Conservation (phyloP, 2,329 filamentous ascomycete genomes). For the Claviceps sorghi region DNA sequence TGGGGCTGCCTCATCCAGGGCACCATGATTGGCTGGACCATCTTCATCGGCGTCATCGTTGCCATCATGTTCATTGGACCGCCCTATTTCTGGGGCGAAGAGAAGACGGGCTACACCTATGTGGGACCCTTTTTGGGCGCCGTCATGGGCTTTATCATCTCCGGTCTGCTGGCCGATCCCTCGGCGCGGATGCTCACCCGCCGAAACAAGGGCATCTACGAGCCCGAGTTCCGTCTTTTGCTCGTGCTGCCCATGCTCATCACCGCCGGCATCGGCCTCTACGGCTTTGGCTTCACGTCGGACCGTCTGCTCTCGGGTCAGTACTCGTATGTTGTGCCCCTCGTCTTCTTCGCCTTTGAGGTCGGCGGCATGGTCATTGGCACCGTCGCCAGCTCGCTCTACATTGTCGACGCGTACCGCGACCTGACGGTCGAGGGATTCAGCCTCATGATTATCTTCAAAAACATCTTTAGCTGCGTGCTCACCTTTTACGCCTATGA, state of each 20-base stretch:
- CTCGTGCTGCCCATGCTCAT: constrained; percentile 72
- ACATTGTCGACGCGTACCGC: constrained; percentile 85
- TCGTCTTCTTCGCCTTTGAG: constrained; percentile 71
- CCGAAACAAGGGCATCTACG: constrained; percentile 67
- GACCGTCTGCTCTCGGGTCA: constrained; percentile 36
- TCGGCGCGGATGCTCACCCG: constrained; percentile 56
- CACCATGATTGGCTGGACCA: constrained; percentile 86
- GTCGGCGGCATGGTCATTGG: constrained; percentile 87
- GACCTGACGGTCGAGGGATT: constrained; percentile 78
- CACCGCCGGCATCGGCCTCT: constrained; percentile 63
- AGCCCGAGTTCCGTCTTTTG: constrained; percentile 79
- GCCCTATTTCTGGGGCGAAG: constrained; percentile 68
- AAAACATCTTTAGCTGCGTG: constrained; percentile 82
- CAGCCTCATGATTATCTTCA: constrained; percentile 82
- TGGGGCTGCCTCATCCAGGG: constrained; percentile 74
- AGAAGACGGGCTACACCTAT: constrained; percentile 75
- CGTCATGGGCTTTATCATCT: constrained; percentile 59
- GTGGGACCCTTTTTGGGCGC: constrained; percentile 75
- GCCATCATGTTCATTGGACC: constrained; percentile 70
- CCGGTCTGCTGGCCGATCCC: constrained; percentile 60
- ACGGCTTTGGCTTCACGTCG: constrained; percentile 67
- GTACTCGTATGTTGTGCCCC: constrained; percentile 59
- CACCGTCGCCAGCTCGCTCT: constrained; percentile 70
- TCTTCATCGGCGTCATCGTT: constrained; percentile 75
- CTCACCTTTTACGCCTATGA: constrained; percentile 73